Base-by-base conservation (phyloP, 73 alveolate genomes). In the Paramecium biaurelia region DNA sequence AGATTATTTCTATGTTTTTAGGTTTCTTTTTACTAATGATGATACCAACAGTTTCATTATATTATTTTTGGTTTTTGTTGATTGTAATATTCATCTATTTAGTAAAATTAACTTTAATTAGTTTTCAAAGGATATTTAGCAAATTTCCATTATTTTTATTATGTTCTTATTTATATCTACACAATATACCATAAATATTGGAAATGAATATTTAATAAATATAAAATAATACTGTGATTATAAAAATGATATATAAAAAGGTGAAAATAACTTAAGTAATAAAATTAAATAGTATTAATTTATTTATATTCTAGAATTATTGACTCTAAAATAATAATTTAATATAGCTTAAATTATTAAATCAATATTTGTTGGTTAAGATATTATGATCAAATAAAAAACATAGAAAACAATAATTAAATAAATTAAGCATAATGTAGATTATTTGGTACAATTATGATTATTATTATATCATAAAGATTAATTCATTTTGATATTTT, bases 31-130 rank as follows among this genome's bases (percentile, higher is more conserved):
- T 96, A 34, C 85, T 95, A 53, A 95, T 95, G 76, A 86, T 96
- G 93, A 70, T 92, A 20, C 97, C 97, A 24, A 96, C 99, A 12
- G 94, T 96, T 1, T 95, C 97, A 9, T 95, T 93, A 93, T 96
- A 92, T 58, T 96, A 96, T 79, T 82, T 92, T 24, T 85, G 92
- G 82, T 94, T 92, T 32, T 72, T 89, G 41, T 72, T 89, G 4
- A 89, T 89, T 1, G 94, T 89, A 5, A 57, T 89, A 6, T 76
- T 89, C 20, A 82, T 89, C 28, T 89, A 89, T 57, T 37, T 89
- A 45, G 70, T 82, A 1, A 89, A 89, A 70, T 58, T 70, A 38
- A 41, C 63, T 23, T 45, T 45, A 12, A 28, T 88, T 38, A 43
- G 41, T 10, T 41, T 79, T 26, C 15, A 79, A 47, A 79, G 56